phyloP scores from a whole-genome alignment of 176 grass and related monocot genomes.

The Carex cristatella region DNA sequence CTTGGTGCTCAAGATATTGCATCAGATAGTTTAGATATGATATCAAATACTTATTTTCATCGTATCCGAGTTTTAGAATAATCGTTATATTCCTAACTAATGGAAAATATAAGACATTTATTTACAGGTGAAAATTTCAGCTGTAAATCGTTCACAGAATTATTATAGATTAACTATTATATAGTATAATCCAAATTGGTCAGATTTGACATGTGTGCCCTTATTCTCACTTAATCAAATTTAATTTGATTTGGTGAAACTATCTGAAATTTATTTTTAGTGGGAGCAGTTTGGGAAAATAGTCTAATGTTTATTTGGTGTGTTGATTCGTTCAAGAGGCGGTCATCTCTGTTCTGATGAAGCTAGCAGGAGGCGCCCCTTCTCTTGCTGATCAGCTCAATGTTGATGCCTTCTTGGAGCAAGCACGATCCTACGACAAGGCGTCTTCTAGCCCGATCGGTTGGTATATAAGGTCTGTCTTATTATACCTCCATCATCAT shows the following conservation, averaged over 20 bases:
- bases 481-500: neutral
- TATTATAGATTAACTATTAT: neutral
- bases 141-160: neutral
- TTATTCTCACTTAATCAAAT: neutral
- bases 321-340: conserved; percentile 69
- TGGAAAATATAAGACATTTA: neutral
- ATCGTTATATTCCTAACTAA: neutral
- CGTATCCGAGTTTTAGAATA: neutral
- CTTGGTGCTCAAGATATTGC: neutral
- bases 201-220: neutral
- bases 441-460: conserved; percentile 69
- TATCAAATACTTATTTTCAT: neutral
- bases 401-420: conserved; percentile 95
- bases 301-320: conserved; percentile 1
- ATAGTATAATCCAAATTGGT: neutral
- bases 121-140: neutral
- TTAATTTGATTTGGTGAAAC: neutral
- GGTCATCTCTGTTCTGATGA: conserved; percentile 97
- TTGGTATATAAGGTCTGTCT: conserved; percentile 79
- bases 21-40: neutral
- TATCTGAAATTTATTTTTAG: neutral
- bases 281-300: neutral
- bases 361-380: conserved; percentile 81
- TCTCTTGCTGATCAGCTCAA: conserved; percentile 81
- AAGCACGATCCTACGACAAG: conserved; percentile 92